Percentiles rank a stretch among this genome's conserved stretches.
phyloP scores from a whole-genome alignment of 352 stramenopile species.

The Phytophthora capsici region DNA sequence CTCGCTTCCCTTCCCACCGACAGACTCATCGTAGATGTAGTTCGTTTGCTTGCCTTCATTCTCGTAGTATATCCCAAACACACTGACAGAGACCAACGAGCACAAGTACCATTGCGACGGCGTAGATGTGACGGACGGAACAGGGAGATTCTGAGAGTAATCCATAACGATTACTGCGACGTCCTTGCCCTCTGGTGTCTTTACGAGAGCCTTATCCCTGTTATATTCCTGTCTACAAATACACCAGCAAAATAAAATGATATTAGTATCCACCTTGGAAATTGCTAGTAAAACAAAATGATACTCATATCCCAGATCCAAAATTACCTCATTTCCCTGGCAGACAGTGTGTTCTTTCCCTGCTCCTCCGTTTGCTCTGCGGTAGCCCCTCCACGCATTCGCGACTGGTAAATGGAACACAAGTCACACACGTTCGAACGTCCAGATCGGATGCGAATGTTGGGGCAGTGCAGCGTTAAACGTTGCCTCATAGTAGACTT shows the following conservation, averaged over 20 bases:
- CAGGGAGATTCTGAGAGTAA: conserved; percentile 23
- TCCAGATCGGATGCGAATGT: conserved; percentile 6
- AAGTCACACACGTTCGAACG: conserved; percentile 19
- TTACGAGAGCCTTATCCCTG: background rate
- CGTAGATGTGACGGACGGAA: conserved; percentile 9
- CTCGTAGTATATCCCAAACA: conserved; percentile 21
- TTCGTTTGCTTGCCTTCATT: conserved; percentile 14
- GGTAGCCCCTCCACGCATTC: background rate
- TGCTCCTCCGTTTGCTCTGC: conserved; percentile 21
- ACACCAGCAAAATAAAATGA: conserved; percentile 3
- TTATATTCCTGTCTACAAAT: conserved; percentile 6
- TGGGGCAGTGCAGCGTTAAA: conserved; percentile 9
- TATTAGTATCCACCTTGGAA: conserved; percentile 10
- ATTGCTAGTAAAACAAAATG: conserved; percentile 17
- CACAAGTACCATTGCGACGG: conserved; percentile 34
- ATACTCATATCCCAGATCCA: conserved; percentile 16
- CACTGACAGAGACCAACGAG: conserved; percentile 15
- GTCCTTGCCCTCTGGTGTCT: background rate
- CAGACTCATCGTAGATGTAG: conserved; percentile 13
- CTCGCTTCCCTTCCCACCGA: conserved; percentile 4
- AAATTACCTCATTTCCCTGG: conserved; percentile 22
- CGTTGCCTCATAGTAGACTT: no score
- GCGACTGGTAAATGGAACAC: conserved; percentile 12
- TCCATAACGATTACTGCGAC: conserved; percentile 9
- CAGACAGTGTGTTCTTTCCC: conserved; percentile 10